These are phyloP conservation scores for Leccinum longicurvipes DNA, from an alignment of 768 basidiomycete species.

Conservation along the genomic window DNA sequence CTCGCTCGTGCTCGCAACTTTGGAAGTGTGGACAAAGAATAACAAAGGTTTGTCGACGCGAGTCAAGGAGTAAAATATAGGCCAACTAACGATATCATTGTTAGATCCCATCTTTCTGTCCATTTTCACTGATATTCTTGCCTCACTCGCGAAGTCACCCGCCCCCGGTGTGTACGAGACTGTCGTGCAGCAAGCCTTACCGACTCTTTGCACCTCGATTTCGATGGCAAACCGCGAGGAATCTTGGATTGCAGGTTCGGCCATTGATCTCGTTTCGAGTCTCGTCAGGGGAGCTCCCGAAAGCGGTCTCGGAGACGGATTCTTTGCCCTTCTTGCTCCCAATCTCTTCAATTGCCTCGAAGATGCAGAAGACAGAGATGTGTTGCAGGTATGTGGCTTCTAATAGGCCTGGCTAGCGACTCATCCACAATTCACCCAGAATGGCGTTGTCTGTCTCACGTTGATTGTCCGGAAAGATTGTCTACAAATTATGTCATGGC, in stretches of 20 bases:
- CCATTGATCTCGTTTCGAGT: constrained; percentile 76
- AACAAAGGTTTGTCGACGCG: constrained; percentile 59
- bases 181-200: constrained; percentile 71
- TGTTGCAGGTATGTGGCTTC: constrained; percentile 55
- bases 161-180: constrained; percentile 62
- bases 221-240: constrained; percentile 54
- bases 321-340: constrained; percentile 74
- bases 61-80: not conserved
- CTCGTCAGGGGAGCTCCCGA: constrained; percentile 65
- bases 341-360: constrained; percentile 67
- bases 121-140: constrained; percentile 77
- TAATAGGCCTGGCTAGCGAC: not conserved
- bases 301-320: constrained; percentile 70
- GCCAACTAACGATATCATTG: constrained; percentile 12
- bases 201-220: constrained; percentile 66
- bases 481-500: constrained; percentile 76
- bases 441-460: constrained; percentile 79
- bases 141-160: constrained; percentile 61
- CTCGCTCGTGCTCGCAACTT: constrained; percentile 60
- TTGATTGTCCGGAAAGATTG: constrained; percentile 85
- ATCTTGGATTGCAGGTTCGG: constrained; percentile 74
- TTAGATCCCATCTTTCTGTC: constrained; percentile 88
- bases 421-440: constrained; percentile 42
- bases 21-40: constrained; percentile 85
- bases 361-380: constrained; percentile 81